Base-by-base conservation (phyloP, 2,329 filamentous ascomycete species). In the Gnomoniopsis sp. region DNA sequence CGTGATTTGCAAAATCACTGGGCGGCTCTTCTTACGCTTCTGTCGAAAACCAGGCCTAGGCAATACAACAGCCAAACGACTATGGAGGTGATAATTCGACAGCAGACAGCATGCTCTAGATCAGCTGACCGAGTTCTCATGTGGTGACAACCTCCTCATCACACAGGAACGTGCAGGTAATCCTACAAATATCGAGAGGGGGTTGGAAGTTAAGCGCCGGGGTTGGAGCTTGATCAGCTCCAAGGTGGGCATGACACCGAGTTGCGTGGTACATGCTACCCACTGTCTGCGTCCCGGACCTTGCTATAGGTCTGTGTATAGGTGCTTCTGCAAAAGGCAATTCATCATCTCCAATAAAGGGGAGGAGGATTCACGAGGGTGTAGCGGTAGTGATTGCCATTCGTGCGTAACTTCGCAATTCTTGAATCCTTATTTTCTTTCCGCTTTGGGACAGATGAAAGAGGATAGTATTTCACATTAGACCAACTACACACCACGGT, bases 71-170 rank as follows among this genome's bases (percentile, higher is more conserved):
- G 4, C 26, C 26, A 30, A 30, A 4, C 26, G 26, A 30, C 26
- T 4, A 8, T 30, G 26, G 8, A 30, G 26, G 26, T 55, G 46
- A 55, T 30, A 43, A 14, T 26, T 49, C 46, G 33, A 8, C 6
- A 17, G 26, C 53, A 49, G 49, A 23, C 21, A 54, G 15, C 15
- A 10, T 23, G 43, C 15, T 36, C 21, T 22, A 48, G 38, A 61
- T 61, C 59, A 61, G 59, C 49, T 61, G 59, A 61, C 59, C 49
- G 6, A 33, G 22, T 14, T 49, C 48, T 54, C 59, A 61, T 61
- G 59, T 61, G 59, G 57, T 53, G 53, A 58, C 14, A 23, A 6
- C 33, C 22, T n/a, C 38, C 26, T 48, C 14, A 51, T 59, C 59
- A 61, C 53, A 49, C 57, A 55, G 49, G 8, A 38, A 22, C 26